Evolutionary conservation across 2,329 filamentous ascomycete species (phyloP), one percentile per base, ranked within the genome.

Genomic region (Thielaviopsis ethacetica): DNA sequence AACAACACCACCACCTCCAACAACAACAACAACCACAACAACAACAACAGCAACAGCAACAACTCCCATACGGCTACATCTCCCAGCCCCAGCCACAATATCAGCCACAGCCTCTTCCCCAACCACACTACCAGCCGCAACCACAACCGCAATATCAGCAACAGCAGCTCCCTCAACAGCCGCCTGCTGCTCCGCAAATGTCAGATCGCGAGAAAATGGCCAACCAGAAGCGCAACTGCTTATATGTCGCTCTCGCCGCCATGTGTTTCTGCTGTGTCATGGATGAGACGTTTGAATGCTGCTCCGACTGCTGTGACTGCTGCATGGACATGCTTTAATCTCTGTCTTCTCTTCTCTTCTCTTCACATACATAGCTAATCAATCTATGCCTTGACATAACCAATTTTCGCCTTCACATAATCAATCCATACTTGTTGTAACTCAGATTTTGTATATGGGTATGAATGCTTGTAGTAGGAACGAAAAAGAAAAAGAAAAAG

Each of bases 241-340:
- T 77, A n/a, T 34, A 19, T 38, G 56, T 21, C 24, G 19, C 9
- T 15, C 21, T 78, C 53, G 75, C 75, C 9, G 69, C 71, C 17
- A 64, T 78, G 58, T 78, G 75, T 68, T 77, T 73, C 67, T 78
- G 76, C 67, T 78, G 74, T 62, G 71, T 74, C 58, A 69, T 71
- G 51, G 76, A 78, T 59, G 76, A 77, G 63, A 71, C 70, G 30
- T 78, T 75, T 66, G 76, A 78, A 64, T 74, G 72, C 63, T 78
- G 71, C 63, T 68, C 71, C 63, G 70, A 72, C 17, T 72, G 71
- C 62, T 74, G 72, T 64, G 72, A 74, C 59, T 73, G 72, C 63
- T 66, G 65, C 50, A 61, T 65, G 54, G 65, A 65, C 15, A 59
- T 65, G 5, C 65, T 64, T 30, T 66, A 62, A 59, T 51, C 22